Evolutionary conservation across 768 basidiomycete genomes (phyloP), one percentile per base, ranked within the genome.

Genomic region (Coprinopsis sp.): DNA sequence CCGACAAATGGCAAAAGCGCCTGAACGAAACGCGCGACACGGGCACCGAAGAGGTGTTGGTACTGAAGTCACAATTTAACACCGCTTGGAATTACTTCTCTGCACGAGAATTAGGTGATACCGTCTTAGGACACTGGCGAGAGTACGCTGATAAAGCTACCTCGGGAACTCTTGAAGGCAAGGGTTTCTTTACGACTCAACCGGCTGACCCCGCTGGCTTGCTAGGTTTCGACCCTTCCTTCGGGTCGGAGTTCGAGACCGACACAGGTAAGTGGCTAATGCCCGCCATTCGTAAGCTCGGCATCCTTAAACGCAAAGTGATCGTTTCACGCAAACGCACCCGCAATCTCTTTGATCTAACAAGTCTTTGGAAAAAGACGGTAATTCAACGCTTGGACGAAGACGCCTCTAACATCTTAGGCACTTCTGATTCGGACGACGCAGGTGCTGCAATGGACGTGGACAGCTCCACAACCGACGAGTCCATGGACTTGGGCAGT

Each of bases 11-110:
- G 66, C 38, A 61, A 27, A 58, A 61, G 18, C 45, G 62, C 11
- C 45, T 63, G 10, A 31, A 42, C 25, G 54, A 38, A 8, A 18
- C 14, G 11, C 18, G 21, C 18, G 44, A 37, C 29, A n/a, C n/a
- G n/a, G n/a, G n/a, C n/a, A 47, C 37, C 33, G 54, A 57, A 31
- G 51, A 47, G 18, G 58, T 64, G 44, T 56, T 64, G 29, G 64
- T 67, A 12, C 51, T 67, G 12, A 67, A 64, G 50, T 51, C 64
- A 2, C 18, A 52, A 7, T 66, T 56, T 46, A 63, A 67, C 46
- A 50, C 58, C 8, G 60, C 55, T 29, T 67, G 64, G 65, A 61
- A 65, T 61, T 62, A 57, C 40, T 65, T n/a, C n/a, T n/a, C n/a
- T n/a, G n/a, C n/a, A n/a, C n/a, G n/a, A n/a, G n/a, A n/a, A n/a